Conservation (phyloP, 306 rosid species). For the Citrullus amarus region DNA sequence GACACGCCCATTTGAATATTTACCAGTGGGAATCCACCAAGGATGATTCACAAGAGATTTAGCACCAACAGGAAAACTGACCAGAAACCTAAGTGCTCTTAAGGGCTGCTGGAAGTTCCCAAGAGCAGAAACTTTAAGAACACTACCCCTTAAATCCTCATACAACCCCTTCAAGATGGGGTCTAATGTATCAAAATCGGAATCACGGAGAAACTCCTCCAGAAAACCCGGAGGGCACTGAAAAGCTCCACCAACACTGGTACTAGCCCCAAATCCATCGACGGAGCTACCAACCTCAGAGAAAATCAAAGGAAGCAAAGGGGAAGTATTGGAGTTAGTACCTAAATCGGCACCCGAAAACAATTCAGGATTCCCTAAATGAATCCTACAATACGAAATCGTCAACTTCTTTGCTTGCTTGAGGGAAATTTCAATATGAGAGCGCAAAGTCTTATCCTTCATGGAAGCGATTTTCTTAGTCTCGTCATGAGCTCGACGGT, state of each 20-base stretch:
- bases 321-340: slow-evolving; percentile 20
- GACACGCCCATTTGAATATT: slow-evolving; percentile 86
- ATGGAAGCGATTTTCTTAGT: slow-evolving; percentile 50
- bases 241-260: slow-evolving; percentile 24
- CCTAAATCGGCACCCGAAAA: slow-evolving; percentile 25
- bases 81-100: slow-evolving; percentile 65
- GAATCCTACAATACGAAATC: slow-evolving; percentile 72
- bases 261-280: slow-evolving; percentile 36
- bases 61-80: slow-evolving; percentile 73
- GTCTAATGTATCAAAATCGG: slow-evolving; percentile 74
- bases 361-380: slow-evolving; percentile 62
- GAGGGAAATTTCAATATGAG: slow-evolving; percentile 48
- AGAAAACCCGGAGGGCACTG: slow-evolving; percentile 78
- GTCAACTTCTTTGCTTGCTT: slow-evolving; percentile 64
- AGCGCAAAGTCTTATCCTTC: slow-evolving; percentile 52
- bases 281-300: slow-evolving; percentile 47
- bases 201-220: slow-evolving; percentile 72
- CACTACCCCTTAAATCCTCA: slow-evolving; percentile 77
- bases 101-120: slow-evolving; percentile 83
- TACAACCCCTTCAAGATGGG: slow-evolving; percentile 62
- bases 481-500: slow-evolving; percentile 71
- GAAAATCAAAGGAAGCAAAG: slow-evolving; percentile 55
- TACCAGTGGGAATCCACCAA: slow-evolving; percentile 92
- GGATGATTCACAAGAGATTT: slow-evolving; percentile 68
- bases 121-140: slow-evolving; percentile 76